Conservation (phyloP, 495 filamentous ascomycete species). For the Cercophora sp. region DNA sequence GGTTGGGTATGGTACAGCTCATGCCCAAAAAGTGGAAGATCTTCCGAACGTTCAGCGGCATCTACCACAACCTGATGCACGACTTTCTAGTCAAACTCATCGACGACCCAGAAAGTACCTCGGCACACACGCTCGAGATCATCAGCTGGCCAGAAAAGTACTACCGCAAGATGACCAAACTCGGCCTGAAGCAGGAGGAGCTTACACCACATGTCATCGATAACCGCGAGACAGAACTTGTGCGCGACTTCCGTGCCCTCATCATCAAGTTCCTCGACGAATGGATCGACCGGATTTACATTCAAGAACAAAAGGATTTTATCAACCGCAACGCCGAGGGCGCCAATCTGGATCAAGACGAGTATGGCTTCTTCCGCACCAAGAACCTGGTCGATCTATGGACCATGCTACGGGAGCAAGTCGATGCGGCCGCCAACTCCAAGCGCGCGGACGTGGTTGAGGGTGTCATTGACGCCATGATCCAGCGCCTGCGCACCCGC, state of each 20-base stretch:
- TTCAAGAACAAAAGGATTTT: constrained; percentile 74
- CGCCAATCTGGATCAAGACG: constrained; percentile 73
- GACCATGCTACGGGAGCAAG: constrained; percentile 92
- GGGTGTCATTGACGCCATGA: constrained; percentile 91
- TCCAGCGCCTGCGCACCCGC: constrained; percentile 72
- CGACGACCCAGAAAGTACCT: constrained; percentile 72
- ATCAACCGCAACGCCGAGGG: constrained; percentile 66
- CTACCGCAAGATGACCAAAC: constrained; percentile 88
- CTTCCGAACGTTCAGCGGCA: constrained; percentile 79
- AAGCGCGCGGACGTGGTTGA: constrained; percentile 82
- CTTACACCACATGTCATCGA: constrained; percentile 81
- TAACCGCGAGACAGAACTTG: constrained; percentile 78
- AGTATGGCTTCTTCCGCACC: constrained; percentile 83
- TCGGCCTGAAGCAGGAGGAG: constrained; percentile 70
- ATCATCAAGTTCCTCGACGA: constrained; percentile 94
- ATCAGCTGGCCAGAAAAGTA: constrained; percentile 95
- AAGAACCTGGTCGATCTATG: constrained; percentile 90
- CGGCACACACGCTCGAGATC: constrained; percentile 79
- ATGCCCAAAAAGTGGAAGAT: constrained; percentile 99
- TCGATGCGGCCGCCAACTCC: constrained; percentile 73
- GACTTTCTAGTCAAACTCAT: constrained; percentile 79
- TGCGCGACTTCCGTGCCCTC: constrained; percentile 87
- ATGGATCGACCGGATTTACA: constrained; percentile 92
- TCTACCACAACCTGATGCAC: constrained; percentile 93
- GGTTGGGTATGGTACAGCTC: constrained; percentile 79